Conservation (phyloP, 2,329 filamentous ascomycete genomes). For the Chalaropsis ovoidea region DNA sequence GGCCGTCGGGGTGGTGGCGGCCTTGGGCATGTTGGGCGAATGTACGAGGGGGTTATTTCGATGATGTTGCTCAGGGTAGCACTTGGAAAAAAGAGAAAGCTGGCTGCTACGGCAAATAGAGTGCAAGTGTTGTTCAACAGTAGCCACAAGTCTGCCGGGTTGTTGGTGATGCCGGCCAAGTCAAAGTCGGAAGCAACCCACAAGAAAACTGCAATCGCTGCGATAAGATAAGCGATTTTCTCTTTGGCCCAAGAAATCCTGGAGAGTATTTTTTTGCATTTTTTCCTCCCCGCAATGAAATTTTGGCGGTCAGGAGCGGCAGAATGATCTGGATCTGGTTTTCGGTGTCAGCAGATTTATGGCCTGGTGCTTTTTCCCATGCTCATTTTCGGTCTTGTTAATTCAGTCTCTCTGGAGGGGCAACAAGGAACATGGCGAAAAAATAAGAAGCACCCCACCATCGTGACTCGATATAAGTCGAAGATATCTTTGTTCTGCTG, state of each 20-base stretch:
- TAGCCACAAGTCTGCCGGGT: not conserved
- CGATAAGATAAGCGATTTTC: conserved; percentile 25
- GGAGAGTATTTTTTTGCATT: not conserved
- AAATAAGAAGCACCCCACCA: conserved; percentile 5
- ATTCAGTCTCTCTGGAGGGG: not conserved
- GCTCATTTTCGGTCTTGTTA: not conserved
- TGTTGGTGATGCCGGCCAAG: not conserved
- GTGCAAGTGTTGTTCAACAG: not conserved
- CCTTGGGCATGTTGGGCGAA: conserved; percentile 62
- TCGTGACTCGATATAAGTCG: conserved; percentile 15
- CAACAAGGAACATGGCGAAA: conserved; percentile 10
- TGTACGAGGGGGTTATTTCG: not conserved
- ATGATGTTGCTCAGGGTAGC: not conserved
- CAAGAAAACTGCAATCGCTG: conserved; percentile 25
- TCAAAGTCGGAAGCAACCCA: conserved; percentile 19
- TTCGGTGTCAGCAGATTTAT: conserved; percentile 17
- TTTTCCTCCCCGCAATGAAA: conserved; percentile 24
- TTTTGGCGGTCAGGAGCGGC: conserved; percentile 24
- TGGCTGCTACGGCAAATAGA: not conserved
- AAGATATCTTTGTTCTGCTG: not conserved
- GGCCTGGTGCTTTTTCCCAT: not conserved
- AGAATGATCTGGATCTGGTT: conserved; percentile 3
- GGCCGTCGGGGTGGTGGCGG: conserved; percentile 48
- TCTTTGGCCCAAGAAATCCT: conserved; percentile 9
- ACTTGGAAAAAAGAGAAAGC: not conserved